These are phyloP conservation scores for Albizia julibrissin DNA, from an alignment of 306 rosid species.

Conservation along the genomic window DNA sequence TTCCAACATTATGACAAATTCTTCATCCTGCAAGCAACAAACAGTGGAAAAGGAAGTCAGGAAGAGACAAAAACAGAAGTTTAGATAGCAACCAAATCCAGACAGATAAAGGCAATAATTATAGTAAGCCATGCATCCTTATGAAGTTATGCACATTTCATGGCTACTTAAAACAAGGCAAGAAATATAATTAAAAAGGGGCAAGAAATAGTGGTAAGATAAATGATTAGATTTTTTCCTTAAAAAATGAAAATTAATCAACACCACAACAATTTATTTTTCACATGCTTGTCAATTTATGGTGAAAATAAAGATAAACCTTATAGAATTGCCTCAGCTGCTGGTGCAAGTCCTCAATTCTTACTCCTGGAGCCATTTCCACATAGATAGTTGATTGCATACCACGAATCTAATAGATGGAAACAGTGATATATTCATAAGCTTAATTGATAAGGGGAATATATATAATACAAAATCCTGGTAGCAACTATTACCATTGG, in stretches of 20 bases:
- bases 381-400: conserved; percentile 96
- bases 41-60: conserved; percentile 8
- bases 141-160: conserved; percentile 20
- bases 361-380: conserved; percentile 82
- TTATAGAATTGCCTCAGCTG: conserved; percentile 67
- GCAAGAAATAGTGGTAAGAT: neutral
- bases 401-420: conserved; percentile 71
- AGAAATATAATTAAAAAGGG: neutral
- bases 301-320: conserved; percentile 47
- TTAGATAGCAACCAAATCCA: conserved; percentile 10
- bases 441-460: neutral
- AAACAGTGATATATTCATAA: conserved; percentile 11
- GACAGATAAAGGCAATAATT: conserved; percentile 14
- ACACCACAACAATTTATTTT: neutral
- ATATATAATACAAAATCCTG: conserved; percentile 1
- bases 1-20: conserved; percentile 71
- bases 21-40: conserved; percentile 68
- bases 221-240: neutral
- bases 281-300: neutral
- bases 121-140: neutral
- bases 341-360: conserved; percentile 65
- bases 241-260: conserved; percentile 16
- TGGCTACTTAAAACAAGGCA: conserved; percentile 3
- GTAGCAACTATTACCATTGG: conserved; percentile 69
- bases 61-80: conserved; percentile 11